These are phyloP conservation scores for Botrytis elliptica DNA, from an alignment of 2,329 filamentous ascomycete genomes.

Conservation along the genomic window DNA sequence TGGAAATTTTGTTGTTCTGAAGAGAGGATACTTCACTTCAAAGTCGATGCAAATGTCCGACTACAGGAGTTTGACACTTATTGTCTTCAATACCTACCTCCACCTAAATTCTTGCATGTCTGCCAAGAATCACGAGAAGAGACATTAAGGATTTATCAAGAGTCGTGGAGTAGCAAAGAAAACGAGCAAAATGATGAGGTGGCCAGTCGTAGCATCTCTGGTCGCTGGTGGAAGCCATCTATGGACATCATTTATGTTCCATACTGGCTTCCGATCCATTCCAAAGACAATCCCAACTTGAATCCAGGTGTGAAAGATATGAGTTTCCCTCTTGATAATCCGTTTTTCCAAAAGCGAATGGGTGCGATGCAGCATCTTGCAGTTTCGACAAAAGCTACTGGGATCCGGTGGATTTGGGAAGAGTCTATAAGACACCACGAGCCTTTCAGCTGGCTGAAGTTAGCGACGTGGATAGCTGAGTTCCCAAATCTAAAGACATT, in stretches of 20 bases:
- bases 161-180: neutral
- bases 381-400: neutral
- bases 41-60: neutral
- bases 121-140: constrained; percentile 10
- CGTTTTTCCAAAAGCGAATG: neutral
- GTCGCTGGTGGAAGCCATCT: constrained; percentile 1
- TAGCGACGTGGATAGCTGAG: neutral
- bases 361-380: neutral
- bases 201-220: neutral
- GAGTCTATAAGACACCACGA: neutral
- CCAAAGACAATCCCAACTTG: neutral
- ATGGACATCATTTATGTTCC: constrained; percentile 7
- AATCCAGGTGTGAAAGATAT: neutral
- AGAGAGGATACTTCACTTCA: neutral
- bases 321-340: neutral
- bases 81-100: neutral
- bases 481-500: neutral
- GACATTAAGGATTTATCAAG: neutral
- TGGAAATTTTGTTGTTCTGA: neutral
- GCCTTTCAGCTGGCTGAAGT: neutral
- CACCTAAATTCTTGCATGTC: neutral
- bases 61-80: neutral
- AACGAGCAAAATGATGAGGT: neutral
- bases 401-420: neutral
- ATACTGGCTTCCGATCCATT: neutral